A percentile compares a stretch with the other conserved stretches of the same genome.
phyloP scores from a whole-genome alignment of 768 basidiomycete genomes.

The Phanerochaete carnosa region DNA sequence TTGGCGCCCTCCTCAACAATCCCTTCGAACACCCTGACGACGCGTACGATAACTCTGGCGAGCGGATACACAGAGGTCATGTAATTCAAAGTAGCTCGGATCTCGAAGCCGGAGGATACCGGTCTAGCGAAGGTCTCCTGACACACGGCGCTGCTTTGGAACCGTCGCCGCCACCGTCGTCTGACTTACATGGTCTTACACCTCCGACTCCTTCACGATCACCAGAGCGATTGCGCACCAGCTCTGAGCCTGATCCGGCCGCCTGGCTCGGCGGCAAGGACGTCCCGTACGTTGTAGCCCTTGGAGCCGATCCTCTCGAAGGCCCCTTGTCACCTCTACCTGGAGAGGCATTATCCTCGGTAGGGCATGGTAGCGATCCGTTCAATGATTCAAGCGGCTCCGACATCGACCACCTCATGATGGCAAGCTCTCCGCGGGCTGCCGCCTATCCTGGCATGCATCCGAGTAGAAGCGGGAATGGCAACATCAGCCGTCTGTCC shows the following conservation, averaged over 20 bases:
- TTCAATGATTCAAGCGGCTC: neutral
- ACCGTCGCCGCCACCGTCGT: neutral
- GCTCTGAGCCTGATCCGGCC: neutral
- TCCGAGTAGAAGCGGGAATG: neutral
- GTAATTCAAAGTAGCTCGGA: no score
- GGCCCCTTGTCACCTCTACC: neutral
- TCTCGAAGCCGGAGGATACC: neutral
- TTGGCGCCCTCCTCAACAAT: neutral
- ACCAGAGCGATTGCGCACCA: neutral
- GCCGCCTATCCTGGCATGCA: neutral
- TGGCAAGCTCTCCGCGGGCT: neutral
- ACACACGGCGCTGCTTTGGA: no score
- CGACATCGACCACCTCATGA: neutral
- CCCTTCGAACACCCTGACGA: constrained; percentile 1
- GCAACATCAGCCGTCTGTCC: neutral
- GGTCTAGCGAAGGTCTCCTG: neutral
- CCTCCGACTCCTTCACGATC: neutral
- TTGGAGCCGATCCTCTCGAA: neutral
- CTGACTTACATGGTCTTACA: neutral
- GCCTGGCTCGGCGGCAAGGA: constrained; percentile 7
- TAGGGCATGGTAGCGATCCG: neutral
- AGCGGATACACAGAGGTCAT: neutral
- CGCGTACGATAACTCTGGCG: neutral
- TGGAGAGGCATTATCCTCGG: neutral
- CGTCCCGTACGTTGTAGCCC: constrained; percentile 1